Conservation (phyloP, 306 rosid species). For the Lagenaria siceraria region DNA sequence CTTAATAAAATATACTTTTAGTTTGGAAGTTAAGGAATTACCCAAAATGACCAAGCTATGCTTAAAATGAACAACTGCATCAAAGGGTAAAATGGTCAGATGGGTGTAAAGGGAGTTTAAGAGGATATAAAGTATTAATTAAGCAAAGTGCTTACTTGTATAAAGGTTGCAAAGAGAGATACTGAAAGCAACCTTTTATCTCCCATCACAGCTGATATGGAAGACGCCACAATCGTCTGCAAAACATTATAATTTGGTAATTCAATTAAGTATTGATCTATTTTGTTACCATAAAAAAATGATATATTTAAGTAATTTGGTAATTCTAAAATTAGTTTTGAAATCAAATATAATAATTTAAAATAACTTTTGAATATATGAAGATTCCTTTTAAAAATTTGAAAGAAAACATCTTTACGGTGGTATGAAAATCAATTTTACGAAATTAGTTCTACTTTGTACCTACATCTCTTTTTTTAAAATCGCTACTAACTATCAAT, state of each 20-base stretch:
- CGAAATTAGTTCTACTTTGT: too few relatives aligned
- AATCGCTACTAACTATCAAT: too few relatives aligned
- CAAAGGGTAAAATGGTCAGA: constrained; percentile 5
- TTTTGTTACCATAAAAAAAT: too few relatives aligned
- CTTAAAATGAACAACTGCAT: constrained; percentile 50
- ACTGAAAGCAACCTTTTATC: constrained; percentile 59
- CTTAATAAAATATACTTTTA: neutral
- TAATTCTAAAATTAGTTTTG: too few relatives aligned
- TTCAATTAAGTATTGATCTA: too few relatives aligned
- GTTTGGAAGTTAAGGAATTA: constrained; percentile 17
- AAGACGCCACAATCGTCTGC: constrained; percentile 60
- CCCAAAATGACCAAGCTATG: constrained; percentile 73
- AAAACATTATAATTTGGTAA: neutral
- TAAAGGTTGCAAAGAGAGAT: constrained; percentile 42
- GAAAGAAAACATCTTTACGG: too few relatives aligned
- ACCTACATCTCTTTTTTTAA: too few relatives aligned
- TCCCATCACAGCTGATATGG: constrained; percentile 40
- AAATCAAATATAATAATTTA: too few relatives aligned
- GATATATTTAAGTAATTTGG: too few relatives aligned
- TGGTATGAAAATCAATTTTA: too few relatives aligned
- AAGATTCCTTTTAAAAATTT: too few relatives aligned
- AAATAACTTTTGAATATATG: too few relatives aligned
- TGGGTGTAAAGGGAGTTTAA: neutral
- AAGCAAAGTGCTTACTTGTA: constrained; percentile 24
- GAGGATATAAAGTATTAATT: neutral